These are phyloP conservation scores for Sapria himalayana DNA, from an alignment of 345 rosid species.

Conservation along the genomic window DNA sequence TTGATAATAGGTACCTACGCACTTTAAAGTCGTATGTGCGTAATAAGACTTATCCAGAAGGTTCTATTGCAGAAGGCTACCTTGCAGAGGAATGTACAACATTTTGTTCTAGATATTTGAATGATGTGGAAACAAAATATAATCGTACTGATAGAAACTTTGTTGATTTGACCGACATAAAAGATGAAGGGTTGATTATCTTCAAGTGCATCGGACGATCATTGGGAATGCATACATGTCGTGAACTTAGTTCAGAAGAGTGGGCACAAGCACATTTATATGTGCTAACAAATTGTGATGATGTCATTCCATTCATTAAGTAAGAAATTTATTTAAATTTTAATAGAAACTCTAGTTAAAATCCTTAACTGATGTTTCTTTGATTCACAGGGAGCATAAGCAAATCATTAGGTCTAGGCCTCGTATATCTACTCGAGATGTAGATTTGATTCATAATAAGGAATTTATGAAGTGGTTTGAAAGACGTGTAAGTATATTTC, in stretches of 20 bases:
- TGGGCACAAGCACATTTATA: background rate
- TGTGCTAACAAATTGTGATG: background rate
- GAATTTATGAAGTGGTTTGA: too few species aligned
- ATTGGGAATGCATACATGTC: background rate
- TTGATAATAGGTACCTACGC: background rate
- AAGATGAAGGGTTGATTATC: background rate
- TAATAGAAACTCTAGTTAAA: too few species aligned
- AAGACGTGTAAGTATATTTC: too few species aligned
- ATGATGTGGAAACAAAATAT: background rate
- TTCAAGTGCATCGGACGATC: background rate
- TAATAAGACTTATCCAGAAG: background rate
- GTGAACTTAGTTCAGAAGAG: background rate
- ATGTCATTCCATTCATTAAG: background rate
- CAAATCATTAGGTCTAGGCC: too few species aligned
- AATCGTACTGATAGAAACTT: background rate
- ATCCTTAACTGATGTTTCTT: too few species aligned
- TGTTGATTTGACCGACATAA: background rate
- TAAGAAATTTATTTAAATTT: background rate
- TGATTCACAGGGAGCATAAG: too few species aligned
- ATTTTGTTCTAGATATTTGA: conserved; percentile 1
- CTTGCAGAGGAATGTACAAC: conserved; percentile 4
- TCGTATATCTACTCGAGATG: too few species aligned
- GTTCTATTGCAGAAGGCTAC: conserved; percentile 1
- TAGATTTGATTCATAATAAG: too few species aligned
- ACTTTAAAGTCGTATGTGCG: background rate